Base-by-base conservation (phyloP, 768 basidiomycete species). In the Epithele typhae region DNA sequence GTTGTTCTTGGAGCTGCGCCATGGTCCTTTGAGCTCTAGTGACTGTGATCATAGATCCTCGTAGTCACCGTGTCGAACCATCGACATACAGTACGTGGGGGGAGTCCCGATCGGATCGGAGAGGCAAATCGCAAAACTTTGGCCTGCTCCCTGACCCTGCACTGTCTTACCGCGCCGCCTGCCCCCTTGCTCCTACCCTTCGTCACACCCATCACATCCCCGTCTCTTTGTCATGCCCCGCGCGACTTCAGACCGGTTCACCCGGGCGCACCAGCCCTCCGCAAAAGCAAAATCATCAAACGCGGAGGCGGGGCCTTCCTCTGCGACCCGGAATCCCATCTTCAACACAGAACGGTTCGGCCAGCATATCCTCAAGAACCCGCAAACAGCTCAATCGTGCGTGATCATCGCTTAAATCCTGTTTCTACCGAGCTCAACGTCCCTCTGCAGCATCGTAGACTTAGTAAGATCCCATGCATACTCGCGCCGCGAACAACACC, bases 291-390 rank as follows among this genome's bases (percentile, higher is more conserved):
- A 73, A 23, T 70, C 77, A 48, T 68, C 74, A 9, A 30, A 30
- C 17, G 71, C 74, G 43, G 72, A 73, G 35, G 60, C 69, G n/a
- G n/a, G n/a, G 3, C 70, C 66, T 11, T 64, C 65, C 5, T 65
- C 69, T 1, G 71, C 73, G 3, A 69, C 71, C 19, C 78, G 81
- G n/a, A 92, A 92, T 59, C 92, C 92, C 0, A 84, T 93, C 49
- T 93, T 92, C 75, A 94, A 96, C 61, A 96, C 93, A 3, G 88
- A 90, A 61, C 77, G 89, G 55, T 97, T 96, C 57, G 95, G 96
- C 18, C 95, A 98, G 65, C 95, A 99, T 70, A 98, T 99, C 55
- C 76, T 98, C 50, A 97, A 95, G 68, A 98, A 92, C 65, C 86
- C 91, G 4, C 77, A 82, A 48, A 87, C 92, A 25, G 92, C 92